Evolutionary conservation across 2,329 filamentous ascomycete species (phyloP), one percentile per base, ranked within the genome.

Genomic region (Atkinsonella texensis): DNA sequence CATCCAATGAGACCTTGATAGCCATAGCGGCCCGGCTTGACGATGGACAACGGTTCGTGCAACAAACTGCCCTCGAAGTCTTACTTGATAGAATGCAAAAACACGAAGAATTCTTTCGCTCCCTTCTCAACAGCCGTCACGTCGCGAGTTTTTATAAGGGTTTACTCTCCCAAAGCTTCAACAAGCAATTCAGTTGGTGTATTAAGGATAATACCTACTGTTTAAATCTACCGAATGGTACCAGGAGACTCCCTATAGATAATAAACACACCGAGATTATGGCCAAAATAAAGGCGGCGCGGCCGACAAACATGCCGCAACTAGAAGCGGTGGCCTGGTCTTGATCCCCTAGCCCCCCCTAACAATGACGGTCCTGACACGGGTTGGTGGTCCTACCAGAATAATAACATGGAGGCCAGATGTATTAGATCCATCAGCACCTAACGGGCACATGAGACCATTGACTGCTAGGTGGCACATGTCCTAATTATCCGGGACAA

Each of bases 1-100:
- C 6, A n/a, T 6, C 40, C n/a, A n/a, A 42, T 4, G 20, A 28
- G 43, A 69, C 60, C 28, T 60, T 52, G 20, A 32, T 56, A 60
- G 50, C 71, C 67, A 45, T 64, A 39, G 12, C 5, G 40, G 48
- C 13, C 32, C 40, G 40, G 40, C 17, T 20, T 42, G 10, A 42
- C 40, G n/a, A 42, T 42, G 7, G n/a, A 42, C 6, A 42, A 23
- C 2, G 20, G 2, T 23, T 23, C 20, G 20, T 42, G 11, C 17
- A 7, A 42, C 40, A n/a, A 11, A 8, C 40, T 4, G 40, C 40
- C 15, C 7, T 42, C n/a, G 1, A 42, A 42, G n/a, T 20, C 40
- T 20, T 42, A 42, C 12, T 42, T 42, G n/a, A 42, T 42, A 11
- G 17, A 42, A 18, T 42, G 7, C 40, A 42, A 42, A 12, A 42